Evolutionary conservation across 2,329 filamentous ascomycete species (phyloP).

Genomic region (Colletotrichum tanaceti): DNA sequence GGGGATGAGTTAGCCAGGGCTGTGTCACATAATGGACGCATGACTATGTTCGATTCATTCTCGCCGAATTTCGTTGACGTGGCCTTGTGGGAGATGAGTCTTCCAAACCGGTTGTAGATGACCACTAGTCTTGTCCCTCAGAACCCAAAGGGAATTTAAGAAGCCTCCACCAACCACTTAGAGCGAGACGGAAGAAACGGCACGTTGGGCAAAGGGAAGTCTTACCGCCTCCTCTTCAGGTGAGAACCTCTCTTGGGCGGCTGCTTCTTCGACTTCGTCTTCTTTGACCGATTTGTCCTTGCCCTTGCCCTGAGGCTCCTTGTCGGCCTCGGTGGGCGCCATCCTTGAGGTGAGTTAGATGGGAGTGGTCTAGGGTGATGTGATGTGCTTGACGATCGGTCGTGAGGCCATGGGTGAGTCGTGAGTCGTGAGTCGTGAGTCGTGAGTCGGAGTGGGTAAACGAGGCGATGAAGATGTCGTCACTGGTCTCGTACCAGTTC

Average conservation of each 20-base stretch:
- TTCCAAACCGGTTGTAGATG: background rate
- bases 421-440: no score
- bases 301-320: constrained; percentile 32
- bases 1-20: constrained; percentile 19
- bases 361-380: background rate
- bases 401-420: background rate
- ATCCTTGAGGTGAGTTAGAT: constrained; percentile 37
- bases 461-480: constrained; percentile 29
- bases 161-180: no score
- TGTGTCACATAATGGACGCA: background rate
- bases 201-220: background rate
- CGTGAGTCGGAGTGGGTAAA: background rate
- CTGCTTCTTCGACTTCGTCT: constrained; percentile 46
- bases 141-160: background rate
- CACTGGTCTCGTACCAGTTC: constrained; percentile 30
- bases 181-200: background rate
- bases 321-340: constrained; percentile 22
- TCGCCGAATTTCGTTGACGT: background rate
- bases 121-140: background rate
- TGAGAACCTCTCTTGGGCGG: constrained; percentile 55
- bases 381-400: background rate
- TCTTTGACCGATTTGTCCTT: constrained; percentile 26
- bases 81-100: background rate
- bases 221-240: constrained; percentile 69
- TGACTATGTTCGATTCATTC: background rate